phyloP scores from a whole-genome alignment of 306 rosid genomes.

The Sesbania bispinosa region DNA sequence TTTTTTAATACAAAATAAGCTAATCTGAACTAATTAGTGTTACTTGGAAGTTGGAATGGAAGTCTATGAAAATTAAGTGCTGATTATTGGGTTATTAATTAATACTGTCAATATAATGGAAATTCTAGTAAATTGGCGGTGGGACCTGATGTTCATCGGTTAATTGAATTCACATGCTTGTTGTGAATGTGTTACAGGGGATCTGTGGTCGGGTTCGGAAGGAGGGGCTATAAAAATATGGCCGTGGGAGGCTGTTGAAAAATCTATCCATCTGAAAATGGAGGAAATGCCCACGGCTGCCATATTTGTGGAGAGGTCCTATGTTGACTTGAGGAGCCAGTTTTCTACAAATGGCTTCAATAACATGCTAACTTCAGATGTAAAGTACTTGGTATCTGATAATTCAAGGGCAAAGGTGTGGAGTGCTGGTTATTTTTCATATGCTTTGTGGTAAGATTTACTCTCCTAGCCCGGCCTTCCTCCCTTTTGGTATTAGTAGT shows the following conservation, averaged over 20 bases:
- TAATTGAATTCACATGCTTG: no score
- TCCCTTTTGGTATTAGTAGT: not conserved
- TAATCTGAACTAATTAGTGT: not conserved
- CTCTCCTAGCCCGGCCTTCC: conserved; percentile 5
- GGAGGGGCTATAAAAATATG: conserved; percentile 82
- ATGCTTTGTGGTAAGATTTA: conserved; percentile 76
- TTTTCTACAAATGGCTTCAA: conserved; percentile 55
- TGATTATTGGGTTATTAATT: no score
- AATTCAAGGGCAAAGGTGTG: conserved; percentile 73
- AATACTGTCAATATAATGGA: not conserved
- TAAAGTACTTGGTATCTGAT: conserved; percentile 73
- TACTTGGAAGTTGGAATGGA: not conserved
- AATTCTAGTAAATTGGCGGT: not conserved
- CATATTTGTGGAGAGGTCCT: conserved; percentile 77
- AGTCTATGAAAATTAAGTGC: no score
- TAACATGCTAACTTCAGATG: conserved; percentile 68
- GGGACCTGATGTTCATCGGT: no score
- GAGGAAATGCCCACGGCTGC: conserved; percentile 69
- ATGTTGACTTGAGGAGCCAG: conserved; percentile 85
- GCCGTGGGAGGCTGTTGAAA: conserved; percentile 92
- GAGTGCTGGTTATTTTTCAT: conserved; percentile 80
- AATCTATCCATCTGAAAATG: conserved; percentile 49
- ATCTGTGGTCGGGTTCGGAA: conserved; percentile 97
- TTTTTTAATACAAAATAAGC: not conserved
- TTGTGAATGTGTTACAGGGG: conserved; percentile 53